Evolutionary conservation across 2,329 filamentous ascomycete species (phyloP), one percentile per base, ranked within the genome.

Genomic region (Xylariales sp.): DNA sequence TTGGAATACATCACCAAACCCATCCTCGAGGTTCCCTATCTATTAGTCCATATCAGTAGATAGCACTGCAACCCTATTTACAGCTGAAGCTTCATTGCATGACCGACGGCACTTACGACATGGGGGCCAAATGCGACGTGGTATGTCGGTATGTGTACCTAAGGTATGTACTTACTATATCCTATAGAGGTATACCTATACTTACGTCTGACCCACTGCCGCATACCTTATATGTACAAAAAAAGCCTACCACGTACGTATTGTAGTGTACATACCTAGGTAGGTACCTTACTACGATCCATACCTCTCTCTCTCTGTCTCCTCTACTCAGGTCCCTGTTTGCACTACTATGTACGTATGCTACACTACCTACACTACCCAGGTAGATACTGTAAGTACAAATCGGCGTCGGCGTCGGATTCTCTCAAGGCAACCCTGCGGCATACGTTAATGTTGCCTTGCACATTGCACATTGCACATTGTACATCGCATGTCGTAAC

Each of bases 71-170:
- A 23, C 23, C 23, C 23, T 45, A 58, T 45, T 30, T 41, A 30
- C 54, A 56, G 43, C 30, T 61, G 48, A 50, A 18, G 34, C 41
- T 23, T 45, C 32, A 46, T 57, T 60, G 48, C 60, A 64, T 62
- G 46, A 48, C 53, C 58, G 57, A 41, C 54, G 34, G 28, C 48
- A 32, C 36, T 62, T 64, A 53, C 52, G 46, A 53, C 66, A 23
- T 52, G 50, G 62, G 62, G 62, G 58, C 62, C 46, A 62, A 68
- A 65, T 54, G 46, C 55, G 48, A 65, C 62, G 50, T 58, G 32
- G 46, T 62, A 34, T 54, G 52, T 30, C 23, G 23, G 23, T 23
- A 23, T 23, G 23, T 23, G 23, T 23, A 23, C 23, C 23, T 23
- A 23, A 23, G 32, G 52, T 62, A 41, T 55, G 52, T 32, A 59